Percentiles rank a stretch among this genome's conserved stretches.
phyloP scores from a whole-genome alignment of 1,139 yeast species.

The Fermentozyma sake region DNA sequence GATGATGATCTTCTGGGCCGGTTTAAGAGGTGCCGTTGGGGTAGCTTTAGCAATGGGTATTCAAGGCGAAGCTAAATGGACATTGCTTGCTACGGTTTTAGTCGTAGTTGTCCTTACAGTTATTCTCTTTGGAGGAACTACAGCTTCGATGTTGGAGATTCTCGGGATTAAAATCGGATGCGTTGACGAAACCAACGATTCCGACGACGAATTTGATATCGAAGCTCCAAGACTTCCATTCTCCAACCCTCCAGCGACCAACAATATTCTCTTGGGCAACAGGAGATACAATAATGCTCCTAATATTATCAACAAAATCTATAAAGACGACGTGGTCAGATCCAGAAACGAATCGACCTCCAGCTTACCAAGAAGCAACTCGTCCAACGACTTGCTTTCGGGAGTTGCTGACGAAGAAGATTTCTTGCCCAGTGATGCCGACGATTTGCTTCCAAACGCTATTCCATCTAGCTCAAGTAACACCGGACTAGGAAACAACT shows the following conservation, averaged over 20 bases:
- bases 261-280: slow-evolving; percentile 22
- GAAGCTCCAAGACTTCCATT: slow-evolving; percentile 61
- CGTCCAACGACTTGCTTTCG: slow-evolving; percentile 3
- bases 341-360: slow-evolving; percentile 25
- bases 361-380: slow-evolving; percentile 12
- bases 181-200: slow-evolving; percentile 64
- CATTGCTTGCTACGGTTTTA: slow-evolving; percentile 86
- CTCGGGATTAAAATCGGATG: slow-evolving; percentile 91
- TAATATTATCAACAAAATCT: slow-evolving; percentile 8
- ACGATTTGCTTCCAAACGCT: slow-evolving; percentile 33
- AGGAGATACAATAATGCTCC: slow-evolving; percentile 25
- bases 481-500: background rate
- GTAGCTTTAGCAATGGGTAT: slow-evolving; percentile 98
- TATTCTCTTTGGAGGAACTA: slow-evolving; percentile 95
- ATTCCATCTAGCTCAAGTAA: too few species aligned
- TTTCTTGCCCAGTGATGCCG: slow-evolving; percentile 34
- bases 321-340: slow-evolving; percentile 15
- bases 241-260: slow-evolving; percentile 12
- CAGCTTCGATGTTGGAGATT: slow-evolving; percentile 96
- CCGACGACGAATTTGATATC: slow-evolving; percentile 93
- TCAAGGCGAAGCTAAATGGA: slow-evolving; percentile 89
- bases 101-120: slow-evolving; percentile 97
- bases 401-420: slow-evolving; percentile 32
- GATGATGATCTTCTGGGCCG: slow-evolving; percentile 99
- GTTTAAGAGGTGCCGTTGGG: slow-evolving; percentile 97